Percentiles rank a stretch among this genome's conserved stretches.
phyloP scores from a whole-genome alignment of 2,329 filamentous ascomycete genomes.

The Sphaerulina populicola region DNA sequence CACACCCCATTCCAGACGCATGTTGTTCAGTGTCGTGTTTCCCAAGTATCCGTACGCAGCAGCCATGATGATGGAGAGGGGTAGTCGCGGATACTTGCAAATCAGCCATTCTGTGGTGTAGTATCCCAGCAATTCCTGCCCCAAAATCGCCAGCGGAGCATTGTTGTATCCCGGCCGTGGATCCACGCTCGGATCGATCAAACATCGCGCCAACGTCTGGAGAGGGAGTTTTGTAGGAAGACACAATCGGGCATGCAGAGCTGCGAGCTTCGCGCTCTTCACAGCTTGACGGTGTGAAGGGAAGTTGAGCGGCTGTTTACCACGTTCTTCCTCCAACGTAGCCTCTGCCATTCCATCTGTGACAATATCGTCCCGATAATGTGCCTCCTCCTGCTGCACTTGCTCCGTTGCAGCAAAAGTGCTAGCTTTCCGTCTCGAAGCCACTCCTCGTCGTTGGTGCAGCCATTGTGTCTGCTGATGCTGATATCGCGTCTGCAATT shows the following conservation, averaged over 20 bases:
- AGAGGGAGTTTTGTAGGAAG: conserved; percentile 75
- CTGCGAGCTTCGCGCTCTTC: conserved; percentile 78
- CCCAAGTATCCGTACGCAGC: conserved; percentile 80
- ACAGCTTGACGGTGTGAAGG: conserved; percentile 41
- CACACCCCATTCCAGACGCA: conserved; percentile 83
- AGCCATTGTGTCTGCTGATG: conserved; percentile 18
- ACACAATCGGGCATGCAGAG: conserved; percentile 79
- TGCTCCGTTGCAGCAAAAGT: conserved; percentile 24
- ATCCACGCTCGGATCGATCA: conserved; percentile 82
- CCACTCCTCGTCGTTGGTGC: conserved; percentile 8
- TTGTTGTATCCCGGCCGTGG: conserved; percentile 78
- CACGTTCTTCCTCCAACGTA: neutral
- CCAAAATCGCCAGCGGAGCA: conserved; percentile 68
- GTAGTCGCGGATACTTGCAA: conserved; percentile 82
- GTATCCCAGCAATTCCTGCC: conserved; percentile 74
- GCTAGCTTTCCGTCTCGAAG: conserved; percentile 16
- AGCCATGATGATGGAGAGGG: conserved; percentile 77
- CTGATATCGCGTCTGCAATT: conserved; percentile 18
- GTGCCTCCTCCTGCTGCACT: conserved; percentile 16
- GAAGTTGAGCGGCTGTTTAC: conserved; percentile 25
- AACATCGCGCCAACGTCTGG: conserved; percentile 73
- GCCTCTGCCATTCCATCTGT: no score
- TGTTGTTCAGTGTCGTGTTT: conserved; percentile 59
- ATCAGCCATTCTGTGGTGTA: conserved; percentile 83
- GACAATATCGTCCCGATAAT: conserved; percentile 20